A percentile compares a stretch with the other conserved stretches of the same genome.
Evolutionary conservation across 257 asterid genomes (phyloP).

Genomic region (Schizonepeta tenuifolia): DNA sequence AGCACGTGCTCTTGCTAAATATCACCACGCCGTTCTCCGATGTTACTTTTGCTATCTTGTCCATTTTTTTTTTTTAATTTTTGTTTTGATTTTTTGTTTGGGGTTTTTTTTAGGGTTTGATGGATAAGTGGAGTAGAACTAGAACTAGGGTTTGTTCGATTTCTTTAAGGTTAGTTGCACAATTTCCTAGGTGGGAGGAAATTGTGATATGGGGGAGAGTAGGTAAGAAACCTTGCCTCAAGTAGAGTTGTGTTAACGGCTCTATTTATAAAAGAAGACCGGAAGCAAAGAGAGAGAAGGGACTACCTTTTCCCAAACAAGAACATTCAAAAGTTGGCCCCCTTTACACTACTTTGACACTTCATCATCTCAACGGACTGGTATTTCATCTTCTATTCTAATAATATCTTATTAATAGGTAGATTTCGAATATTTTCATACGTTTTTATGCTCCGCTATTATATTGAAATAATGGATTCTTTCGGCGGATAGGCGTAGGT

Average conservation of each 20-base stretch:
- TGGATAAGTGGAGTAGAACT: neutral
- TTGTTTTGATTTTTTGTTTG: neutral
- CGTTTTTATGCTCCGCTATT: too few relatives aligned
- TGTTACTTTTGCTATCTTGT: conserved; percentile 56
- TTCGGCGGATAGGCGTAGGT: neutral
- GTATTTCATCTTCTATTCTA: neutral
- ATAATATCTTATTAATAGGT: neutral
- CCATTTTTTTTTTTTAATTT: conserved; percentile 37
- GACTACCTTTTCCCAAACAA: conserved; percentile 13
- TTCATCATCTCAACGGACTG: neutral
- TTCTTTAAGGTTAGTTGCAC: neutral
- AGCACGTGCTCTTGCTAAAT: conserved; percentile 74
- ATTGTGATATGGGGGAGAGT: neutral
- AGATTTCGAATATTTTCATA: too few relatives aligned
- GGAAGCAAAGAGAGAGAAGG: conserved; percentile 7
- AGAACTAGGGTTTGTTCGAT: neutral
- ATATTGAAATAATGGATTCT: too few relatives aligned
- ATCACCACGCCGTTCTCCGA: conserved; percentile 68
- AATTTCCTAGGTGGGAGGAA: neutral
- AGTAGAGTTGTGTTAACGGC: conserved; percentile 16
- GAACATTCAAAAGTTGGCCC: conserved; percentile 38
- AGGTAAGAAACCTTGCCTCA: conserved; percentile 37
- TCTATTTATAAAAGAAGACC: conserved; percentile 41
- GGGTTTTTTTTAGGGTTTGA: neutral
- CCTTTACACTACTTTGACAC: conserved; percentile 30